phyloP scores from a whole-genome alignment of 805 yeast genomes.

The Dipodascus albidus region DNA sequence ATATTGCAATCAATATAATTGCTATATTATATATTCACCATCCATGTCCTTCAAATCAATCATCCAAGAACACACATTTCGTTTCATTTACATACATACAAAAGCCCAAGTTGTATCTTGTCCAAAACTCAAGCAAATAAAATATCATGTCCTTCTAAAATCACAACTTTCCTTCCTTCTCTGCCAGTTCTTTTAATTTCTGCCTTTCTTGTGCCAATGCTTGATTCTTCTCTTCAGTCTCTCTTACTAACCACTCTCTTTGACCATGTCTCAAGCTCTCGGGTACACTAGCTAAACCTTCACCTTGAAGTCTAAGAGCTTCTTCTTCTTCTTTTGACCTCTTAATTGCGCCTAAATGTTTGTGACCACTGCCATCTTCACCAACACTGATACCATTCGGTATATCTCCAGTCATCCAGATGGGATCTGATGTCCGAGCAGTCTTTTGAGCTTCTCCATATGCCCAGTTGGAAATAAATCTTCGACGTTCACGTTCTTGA shows the following conservation, averaged over 20 bases:
- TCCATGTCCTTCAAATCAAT: too few species aligned
- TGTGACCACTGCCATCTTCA: conserved; percentile 6
- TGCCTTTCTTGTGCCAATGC: conserved; percentile 13
- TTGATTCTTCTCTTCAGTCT: conserved; percentile 3
- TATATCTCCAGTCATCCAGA: conserved; percentile 1
- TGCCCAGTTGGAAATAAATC: not conserved
- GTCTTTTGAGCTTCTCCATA: not conserved
- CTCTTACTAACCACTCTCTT: conserved; percentile 13
- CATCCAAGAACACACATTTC: too few species aligned
- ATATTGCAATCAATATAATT: too few species aligned
- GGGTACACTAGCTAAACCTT: conserved; percentile 8
- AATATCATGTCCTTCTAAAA: too few species aligned
- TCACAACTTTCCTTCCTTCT: conserved; percentile 14
- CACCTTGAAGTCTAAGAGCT: conserved; percentile 6
- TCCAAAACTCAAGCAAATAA: too few species aligned
- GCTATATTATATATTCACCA: too few species aligned
- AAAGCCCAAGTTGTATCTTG: too few species aligned
- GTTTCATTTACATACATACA: too few species aligned
- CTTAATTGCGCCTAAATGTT: conserved; percentile 23
- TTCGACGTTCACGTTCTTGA: conserved; percentile 30
- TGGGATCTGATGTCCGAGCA: conserved; percentile 1
- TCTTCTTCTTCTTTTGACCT: conserved; percentile 19
- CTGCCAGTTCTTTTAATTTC: conserved; percentile 14
- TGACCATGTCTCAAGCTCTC: conserved; percentile 18
- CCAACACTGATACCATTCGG: not conserved